Evolutionary conservation across 2,329 filamentous ascomycete genomes (phyloP), one percentile per base, ranked within the genome.

Genomic region (Monosporascus ibericus): DNA sequence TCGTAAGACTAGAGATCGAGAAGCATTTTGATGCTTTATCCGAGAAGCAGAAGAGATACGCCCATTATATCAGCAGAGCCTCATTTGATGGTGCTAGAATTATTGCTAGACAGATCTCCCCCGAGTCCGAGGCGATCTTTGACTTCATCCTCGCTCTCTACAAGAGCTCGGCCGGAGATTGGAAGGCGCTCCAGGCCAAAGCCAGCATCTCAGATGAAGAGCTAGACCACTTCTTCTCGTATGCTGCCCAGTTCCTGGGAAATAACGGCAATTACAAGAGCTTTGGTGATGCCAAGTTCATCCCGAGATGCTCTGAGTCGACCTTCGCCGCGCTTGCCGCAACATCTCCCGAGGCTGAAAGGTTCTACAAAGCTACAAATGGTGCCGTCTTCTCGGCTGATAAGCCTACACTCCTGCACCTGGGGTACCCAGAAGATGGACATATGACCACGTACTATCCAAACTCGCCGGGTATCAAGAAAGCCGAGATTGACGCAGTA

Each of bases 1-100:
- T 96, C 52, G 92, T 96, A 54, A 84, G 86, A 47, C 82, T 99
- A 48, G 86, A 90, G 69, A 94, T 97, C 69, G 90, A 90, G 73
- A 88, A 90, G 67, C 92, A 97, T 72, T 99, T 97, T 64, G 87
- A 92, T 51, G 83, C 85, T 37, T 72, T 94, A 55, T 79, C 74
- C 50, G 82, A 88, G 63, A 77, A 87, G 67, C 84, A 95, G 75
- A 91, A 92, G 75, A 85, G 88, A 66, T 96, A 96, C 77, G 88
- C 92, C 58, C 92, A 96, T 73, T 91, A 86, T 67, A 89, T 95
- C 67, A 90, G 86, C 80, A 83, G 87, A 67, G 88, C 88, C 54
- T 83, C 88, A 6, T 90, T 91, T 65, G 78, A 86, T 44, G 90
- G 90, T 52, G 88, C 83, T 56, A 82, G 89, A 60, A 85, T 92